These are phyloP conservation scores for Trapa bicornis DNA, from an alignment of 345 rosid genomes.

Conservation along the genomic window DNA sequence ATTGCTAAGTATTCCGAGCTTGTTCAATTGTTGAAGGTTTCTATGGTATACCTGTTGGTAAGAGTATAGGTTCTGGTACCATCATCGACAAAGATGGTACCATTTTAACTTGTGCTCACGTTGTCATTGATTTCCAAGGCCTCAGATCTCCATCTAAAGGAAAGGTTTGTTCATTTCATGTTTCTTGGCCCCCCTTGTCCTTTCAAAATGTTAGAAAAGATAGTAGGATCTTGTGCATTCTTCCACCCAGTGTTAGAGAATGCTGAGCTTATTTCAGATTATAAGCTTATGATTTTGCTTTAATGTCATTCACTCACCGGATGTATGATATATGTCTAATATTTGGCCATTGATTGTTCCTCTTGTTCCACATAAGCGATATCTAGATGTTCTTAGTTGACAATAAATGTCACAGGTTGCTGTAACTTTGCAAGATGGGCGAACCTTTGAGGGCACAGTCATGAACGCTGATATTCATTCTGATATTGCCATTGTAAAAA, in stretches of 20 bases:
- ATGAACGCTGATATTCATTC: slow-evolving; percentile 77
- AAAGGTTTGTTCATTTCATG: slow-evolving; percentile 30
- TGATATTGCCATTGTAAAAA: slow-evolving; percentile 87
- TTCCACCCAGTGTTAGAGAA: not conserved
- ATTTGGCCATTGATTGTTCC: not conserved
- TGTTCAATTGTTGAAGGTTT: slow-evolving; percentile 23
- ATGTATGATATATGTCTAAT: not conserved
- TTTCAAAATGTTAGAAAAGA: not conserved
- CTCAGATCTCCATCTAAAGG: slow-evolving; percentile 38
- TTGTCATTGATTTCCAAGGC: slow-evolving; percentile 53
- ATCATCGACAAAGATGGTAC: slow-evolving; percentile 73
- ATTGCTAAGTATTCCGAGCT: not conserved
- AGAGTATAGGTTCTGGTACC: slow-evolving; percentile 71
- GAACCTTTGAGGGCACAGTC: slow-evolving; percentile 73
- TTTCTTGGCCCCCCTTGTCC: not conserved
- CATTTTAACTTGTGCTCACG: slow-evolving; percentile 91
- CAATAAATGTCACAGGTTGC: slow-evolving; percentile 45
- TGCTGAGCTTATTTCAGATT: not conserved
- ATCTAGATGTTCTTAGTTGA: not conserved
- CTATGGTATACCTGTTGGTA: slow-evolving; percentile 40
- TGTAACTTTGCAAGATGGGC: slow-evolving; percentile 92
- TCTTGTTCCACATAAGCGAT: not conserved
- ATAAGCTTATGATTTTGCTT: not conserved
- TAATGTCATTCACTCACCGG: not conserved
- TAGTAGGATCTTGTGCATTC: not conserved